A percentile compares a stretch with the other conserved stretches of the same genome.
Evolutionary conservation across 2,329 filamentous ascomycete species (phyloP).

Genomic region (Sporothrix mexicana): DNA sequence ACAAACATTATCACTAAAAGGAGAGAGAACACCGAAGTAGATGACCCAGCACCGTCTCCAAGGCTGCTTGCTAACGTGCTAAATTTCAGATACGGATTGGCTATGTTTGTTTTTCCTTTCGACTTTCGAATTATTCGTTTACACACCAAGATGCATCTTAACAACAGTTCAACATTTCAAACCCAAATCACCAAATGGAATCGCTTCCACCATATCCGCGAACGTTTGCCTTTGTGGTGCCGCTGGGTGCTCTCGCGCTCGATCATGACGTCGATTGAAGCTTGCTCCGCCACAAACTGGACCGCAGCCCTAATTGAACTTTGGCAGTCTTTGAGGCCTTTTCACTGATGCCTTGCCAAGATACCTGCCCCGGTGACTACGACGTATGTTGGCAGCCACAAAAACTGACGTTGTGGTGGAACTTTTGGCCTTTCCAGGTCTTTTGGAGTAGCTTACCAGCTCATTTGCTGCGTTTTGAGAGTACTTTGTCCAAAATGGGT

Average conservation of each 20-base stretch:
- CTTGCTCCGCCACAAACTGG: conserved; percentile 2
- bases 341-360: conserved; percentile 13
- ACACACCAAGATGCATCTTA: too few relatives aligned
- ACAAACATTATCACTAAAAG: too few relatives aligned
- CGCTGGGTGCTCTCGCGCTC: neutral
- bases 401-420: neutral
- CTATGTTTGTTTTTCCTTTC: too few relatives aligned
- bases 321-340: neutral
- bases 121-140: too few relatives aligned
- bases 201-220: neutral
- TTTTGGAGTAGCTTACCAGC: neutral
- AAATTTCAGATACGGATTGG: too few relatives aligned
- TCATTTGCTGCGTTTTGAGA: neutral
- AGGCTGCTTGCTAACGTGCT: too few relatives aligned
- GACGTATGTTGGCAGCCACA: neutral
- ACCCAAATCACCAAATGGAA: neutral
- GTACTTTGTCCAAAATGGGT: neutral
- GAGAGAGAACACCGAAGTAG: too few relatives aligned
- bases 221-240: neutral
- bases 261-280: conserved; percentile 6
- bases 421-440: neutral
- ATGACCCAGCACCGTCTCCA: too few relatives aligned
- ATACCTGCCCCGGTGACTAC: neutral
- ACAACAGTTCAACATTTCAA: too few relatives aligned
- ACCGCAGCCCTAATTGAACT: neutral